These are phyloP conservation scores for Trichomonascaceae sp. DNA, from an alignment of 1,139 yeast species.

Conservation along the genomic window DNA sequence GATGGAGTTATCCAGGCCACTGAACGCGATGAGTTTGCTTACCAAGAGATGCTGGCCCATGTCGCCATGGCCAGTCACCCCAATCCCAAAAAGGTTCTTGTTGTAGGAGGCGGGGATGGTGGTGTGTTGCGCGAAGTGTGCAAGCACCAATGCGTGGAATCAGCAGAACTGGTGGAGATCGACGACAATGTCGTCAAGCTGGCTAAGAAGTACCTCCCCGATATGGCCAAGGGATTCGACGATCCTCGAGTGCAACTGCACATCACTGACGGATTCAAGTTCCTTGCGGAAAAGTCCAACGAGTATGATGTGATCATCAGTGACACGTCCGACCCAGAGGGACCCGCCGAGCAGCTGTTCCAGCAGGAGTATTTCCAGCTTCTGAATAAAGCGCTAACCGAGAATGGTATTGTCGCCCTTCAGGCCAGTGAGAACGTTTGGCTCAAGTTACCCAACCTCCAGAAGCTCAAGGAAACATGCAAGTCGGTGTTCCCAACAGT, in stretches of 20 bases:
- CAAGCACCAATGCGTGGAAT: slow-evolving; percentile 71
- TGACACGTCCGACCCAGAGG: slow-evolving; percentile 95
- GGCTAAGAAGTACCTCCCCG: slow-evolving; percentile 72
- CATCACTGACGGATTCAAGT: slow-evolving; percentile 86
- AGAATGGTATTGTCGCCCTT: slow-evolving; percentile 73
- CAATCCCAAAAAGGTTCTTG: slow-evolving; percentile 76
- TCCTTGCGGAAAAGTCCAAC: slow-evolving; percentile 38
- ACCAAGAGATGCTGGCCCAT: slow-evolving; percentile 93
- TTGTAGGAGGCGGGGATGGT: slow-evolving; percentile 95
- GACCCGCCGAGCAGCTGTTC: slow-evolving; percentile 93
- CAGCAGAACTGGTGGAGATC: slow-evolving; percentile 81
- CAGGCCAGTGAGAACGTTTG: slow-evolving; percentile 89
- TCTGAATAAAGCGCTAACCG: slow-evolving; percentile 51
- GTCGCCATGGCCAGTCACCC: slow-evolving; percentile 83
- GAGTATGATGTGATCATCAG: slow-evolving; percentile 82
- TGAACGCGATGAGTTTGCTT: slow-evolving; percentile 88
- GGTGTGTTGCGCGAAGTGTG: slow-evolving; percentile 89
- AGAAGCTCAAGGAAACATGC: slow-evolving; percentile 47
- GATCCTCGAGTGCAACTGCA: slow-evolving; percentile 76
- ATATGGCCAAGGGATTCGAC: slow-evolving; percentile 64
- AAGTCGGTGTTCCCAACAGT: slow-evolving; percentile 62
- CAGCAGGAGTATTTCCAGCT: slow-evolving; percentile 71
- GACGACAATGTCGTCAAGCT: slow-evolving; percentile 81
- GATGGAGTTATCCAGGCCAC: slow-evolving; percentile 90
- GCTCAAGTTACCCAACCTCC: slow-evolving; percentile 63